Percentiles rank a stretch among this genome's conserved stretches.
These are phyloP conservation scores for Paramecium caudatum DNA, from an alignment of 73 alveolate genomes.

Conservation along the genomic window DNA sequence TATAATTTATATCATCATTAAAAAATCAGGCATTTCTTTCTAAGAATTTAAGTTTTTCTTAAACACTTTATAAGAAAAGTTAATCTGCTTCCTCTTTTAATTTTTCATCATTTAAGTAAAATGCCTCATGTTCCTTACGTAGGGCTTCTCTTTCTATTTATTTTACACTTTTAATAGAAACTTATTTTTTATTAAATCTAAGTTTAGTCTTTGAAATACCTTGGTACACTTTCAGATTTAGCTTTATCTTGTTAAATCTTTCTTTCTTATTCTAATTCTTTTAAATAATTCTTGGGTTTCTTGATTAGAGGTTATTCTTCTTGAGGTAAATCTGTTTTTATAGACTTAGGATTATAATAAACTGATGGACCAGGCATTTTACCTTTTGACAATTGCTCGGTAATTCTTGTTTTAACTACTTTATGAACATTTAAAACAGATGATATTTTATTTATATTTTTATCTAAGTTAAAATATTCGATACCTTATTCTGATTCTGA, in stretches of 20 bases:
- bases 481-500: slow-evolving; percentile 20
- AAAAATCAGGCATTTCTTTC: too few relatives aligned
- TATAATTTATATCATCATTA: too few relatives aligned
- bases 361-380: background rate
- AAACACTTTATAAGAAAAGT: background rate
- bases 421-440: background rate
- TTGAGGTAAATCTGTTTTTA: background rate
- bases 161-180: background rate
- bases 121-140: background rate
- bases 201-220: background rate
- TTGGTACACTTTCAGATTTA: background rate
- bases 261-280: background rate
- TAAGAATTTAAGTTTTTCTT: slow-evolving; percentile 10
- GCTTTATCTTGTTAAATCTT: background rate
- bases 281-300: background rate
- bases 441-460: background rate
- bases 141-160: background rate
- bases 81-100: background rate
- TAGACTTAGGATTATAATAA: background rate
- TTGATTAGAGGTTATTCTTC: background rate
- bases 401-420: background rate
- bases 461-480: background rate
- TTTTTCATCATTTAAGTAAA: background rate
- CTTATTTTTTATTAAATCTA: too few relatives aligned
- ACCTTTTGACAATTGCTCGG: slow-evolving; percentile 9